Conservation (phyloP, 768 basidiomycete species). For the Lactarius sanguifluus region DNA sequence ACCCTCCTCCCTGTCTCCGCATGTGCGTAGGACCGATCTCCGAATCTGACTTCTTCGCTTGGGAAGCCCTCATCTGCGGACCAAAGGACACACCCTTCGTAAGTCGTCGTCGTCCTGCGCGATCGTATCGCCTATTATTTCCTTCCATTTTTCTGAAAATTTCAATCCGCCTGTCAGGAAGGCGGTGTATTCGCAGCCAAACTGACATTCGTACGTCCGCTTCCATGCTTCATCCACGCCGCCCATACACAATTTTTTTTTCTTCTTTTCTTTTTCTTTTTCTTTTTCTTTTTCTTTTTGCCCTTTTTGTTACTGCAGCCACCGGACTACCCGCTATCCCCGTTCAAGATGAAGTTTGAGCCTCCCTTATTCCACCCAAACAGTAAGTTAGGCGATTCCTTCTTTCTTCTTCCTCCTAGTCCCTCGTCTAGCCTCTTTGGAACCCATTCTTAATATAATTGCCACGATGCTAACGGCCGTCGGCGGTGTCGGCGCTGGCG, state of each 20-base stretch:
- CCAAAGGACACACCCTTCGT: slow-evolving; percentile 96
- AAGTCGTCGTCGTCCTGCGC: slow-evolving; percentile 35
- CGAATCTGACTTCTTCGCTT: slow-evolving; percentile 92
- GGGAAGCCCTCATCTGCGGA: slow-evolving; percentile 93
- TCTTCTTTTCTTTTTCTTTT: not conserved
- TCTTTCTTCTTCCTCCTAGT: slow-evolving; percentile 1
- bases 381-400: slow-evolving; percentile 54
- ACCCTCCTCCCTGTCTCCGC: not conserved
- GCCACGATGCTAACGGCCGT: not conserved
- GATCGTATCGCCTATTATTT: not conserved
- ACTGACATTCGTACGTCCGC: slow-evolving; percentile 78
- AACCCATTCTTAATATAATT: not conserved
- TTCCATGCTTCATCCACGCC: slow-evolving; percentile 24
- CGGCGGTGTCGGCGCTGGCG: slow-evolving; percentile 1
- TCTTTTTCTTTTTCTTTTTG: not conserved
- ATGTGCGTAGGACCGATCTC: slow-evolving; percentile 68
- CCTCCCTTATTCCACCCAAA: slow-evolving; percentile 98
- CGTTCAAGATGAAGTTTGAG: slow-evolving; percentile 99
- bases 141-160: slow-evolving; percentile 4
- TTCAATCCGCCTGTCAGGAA: slow-evolving; percentile 53
- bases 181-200: slow-evolving; percentile 93
- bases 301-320: slow-evolving; percentile 50
- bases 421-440: slow-evolving; percentile 7
- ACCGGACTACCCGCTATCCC: slow-evolving; percentile 91
- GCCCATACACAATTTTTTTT: not conserved